phyloP scores from a whole-genome alignment of 176 grass and related monocot species.

The Raddia guianensis region DNA sequence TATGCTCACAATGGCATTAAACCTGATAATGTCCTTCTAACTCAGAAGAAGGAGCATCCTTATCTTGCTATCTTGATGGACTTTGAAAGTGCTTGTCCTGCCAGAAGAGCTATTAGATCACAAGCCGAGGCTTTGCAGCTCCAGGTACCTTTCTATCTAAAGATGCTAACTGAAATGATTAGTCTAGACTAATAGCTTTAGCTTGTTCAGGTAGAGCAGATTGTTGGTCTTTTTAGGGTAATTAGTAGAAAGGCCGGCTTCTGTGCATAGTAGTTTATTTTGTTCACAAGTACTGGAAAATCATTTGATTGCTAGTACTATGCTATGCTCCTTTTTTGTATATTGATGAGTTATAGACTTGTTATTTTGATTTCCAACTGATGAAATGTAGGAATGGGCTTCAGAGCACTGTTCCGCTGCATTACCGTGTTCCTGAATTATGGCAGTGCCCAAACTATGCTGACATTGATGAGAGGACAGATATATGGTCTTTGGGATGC shows the following conservation, averaged over 20 bases:
- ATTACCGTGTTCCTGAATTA: slow-evolving; percentile 77
- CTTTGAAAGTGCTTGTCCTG: slow-evolving; percentile 74
- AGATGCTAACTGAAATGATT: slow-evolving; percentile 20
- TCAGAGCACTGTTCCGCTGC: slow-evolving; percentile 68
- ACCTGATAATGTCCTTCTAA: slow-evolving; percentile 85
- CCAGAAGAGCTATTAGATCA: slow-evolving; percentile 73
- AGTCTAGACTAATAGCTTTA: slow-evolving; percentile 24
- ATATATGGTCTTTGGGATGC: slow-evolving; percentile 90
- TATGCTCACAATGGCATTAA: slow-evolving; percentile 88
- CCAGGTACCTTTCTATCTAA: slow-evolving; percentile 52
- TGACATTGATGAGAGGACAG: slow-evolving; percentile 85
- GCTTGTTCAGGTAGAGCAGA: background rate
- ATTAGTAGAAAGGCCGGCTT: background rate
- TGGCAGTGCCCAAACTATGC: slow-evolving; percentile 71
- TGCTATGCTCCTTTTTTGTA: background rate
- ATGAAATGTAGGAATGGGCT: slow-evolving; percentile 75
- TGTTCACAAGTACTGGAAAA: slow-evolving; percentile 2
- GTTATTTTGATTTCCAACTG: slow-evolving; percentile 8
- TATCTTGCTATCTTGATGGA: slow-evolving; percentile 88
- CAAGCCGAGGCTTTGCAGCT: slow-evolving; percentile 68
- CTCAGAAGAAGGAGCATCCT: slow-evolving; percentile 57
- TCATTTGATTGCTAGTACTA: background rate
- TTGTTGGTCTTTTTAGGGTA: background rate
- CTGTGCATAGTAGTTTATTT: background rate
- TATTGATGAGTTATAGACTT: slow-evolving; percentile 8